Evolutionary conservation across 2,329 filamentous ascomycete genomes (phyloP), one percentile per base, ranked within the genome.

Genomic region (Pseudophaeomoniella oleicola): DNA sequence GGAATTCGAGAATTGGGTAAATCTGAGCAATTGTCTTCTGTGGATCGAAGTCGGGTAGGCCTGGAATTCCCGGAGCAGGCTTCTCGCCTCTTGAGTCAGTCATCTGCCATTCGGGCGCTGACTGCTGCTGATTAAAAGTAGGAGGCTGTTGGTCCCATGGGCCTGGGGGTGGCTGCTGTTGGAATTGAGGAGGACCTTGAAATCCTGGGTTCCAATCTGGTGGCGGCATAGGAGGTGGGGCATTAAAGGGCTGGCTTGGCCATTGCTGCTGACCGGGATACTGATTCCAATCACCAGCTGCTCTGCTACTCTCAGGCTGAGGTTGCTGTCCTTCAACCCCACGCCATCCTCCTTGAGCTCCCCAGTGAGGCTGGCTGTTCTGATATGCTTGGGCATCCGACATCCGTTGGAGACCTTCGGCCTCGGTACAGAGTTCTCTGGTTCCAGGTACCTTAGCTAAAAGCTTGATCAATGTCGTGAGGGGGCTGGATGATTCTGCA

Each of bases 1-100:
- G 75, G 66, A 96, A 98, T 41, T 83, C 72, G 0, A 98, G 71
- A 41, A 98, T 94, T 1, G 90, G 90, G 51, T 96, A 96, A 45
- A 98, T 94, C 59, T 92, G 77, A 29, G 70, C 66, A 11, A 80
- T 71, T 1, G 78, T 80, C 56, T 84, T 78, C 47, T 82, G 72
- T 0, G 82, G 79, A 50, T 94, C 87, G 41, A 92, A 83, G 50
- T 71, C 66, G 49, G 75, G 80, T 67, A 87, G 83, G 4, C 81
- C 84, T 14, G 80, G 81, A 6, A 86, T 73, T 11, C 74, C 59
- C 44, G 59, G 61, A 9, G 57, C 60, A 30, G 62, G 59, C 17
- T 61, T 58, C 4, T 56, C 61, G 29, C 60, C 57, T 12, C 57
- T 41, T 39, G 31, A 15, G 17, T 22, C 27, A 9, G 16, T 36